A percentile compares a stretch with the other conserved stretches of the same genome.
Conservation (phyloP, 176 grass and related monocot species). For the Hordeum marinum region DNA sequence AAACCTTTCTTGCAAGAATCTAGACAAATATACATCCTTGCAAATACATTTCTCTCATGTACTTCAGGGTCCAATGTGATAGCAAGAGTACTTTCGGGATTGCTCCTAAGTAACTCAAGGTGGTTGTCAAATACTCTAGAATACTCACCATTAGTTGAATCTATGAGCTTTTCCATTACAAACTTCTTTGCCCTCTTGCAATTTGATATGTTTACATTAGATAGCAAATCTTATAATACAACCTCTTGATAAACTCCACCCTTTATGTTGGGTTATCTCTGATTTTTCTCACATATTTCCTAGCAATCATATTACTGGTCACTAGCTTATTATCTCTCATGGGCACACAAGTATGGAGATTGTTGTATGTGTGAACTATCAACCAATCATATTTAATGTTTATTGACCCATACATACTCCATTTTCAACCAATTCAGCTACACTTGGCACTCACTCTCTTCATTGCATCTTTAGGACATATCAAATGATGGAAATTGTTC, state of each 20-base stretch:
- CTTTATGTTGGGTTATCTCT: neutral
- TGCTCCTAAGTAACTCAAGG: no score
- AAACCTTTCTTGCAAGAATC: no score
- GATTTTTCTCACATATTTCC: neutral
- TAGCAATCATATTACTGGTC: neutral
- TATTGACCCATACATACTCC: no score
- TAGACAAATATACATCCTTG: no score
- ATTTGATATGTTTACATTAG: neutral
- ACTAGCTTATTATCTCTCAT: no score
- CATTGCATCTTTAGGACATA: neutral
- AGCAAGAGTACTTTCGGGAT: no score
- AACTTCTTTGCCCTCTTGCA: neutral
- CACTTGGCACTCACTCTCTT: neutral
- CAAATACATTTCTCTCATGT: no score
- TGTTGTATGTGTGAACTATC: neutral
- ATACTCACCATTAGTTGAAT: neutral
- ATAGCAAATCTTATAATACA: neutral
- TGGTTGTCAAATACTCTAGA: neutral
- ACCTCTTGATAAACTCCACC: neutral
- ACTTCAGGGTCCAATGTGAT: no score
- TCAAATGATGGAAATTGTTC: no score
- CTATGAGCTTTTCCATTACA: neutral
- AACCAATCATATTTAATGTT: neutral
- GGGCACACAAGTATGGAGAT: no score
- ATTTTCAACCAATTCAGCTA: no score